phyloP scores from a whole-genome alignment of 257 asterid genomes.

The Solanum piurae region DNA sequence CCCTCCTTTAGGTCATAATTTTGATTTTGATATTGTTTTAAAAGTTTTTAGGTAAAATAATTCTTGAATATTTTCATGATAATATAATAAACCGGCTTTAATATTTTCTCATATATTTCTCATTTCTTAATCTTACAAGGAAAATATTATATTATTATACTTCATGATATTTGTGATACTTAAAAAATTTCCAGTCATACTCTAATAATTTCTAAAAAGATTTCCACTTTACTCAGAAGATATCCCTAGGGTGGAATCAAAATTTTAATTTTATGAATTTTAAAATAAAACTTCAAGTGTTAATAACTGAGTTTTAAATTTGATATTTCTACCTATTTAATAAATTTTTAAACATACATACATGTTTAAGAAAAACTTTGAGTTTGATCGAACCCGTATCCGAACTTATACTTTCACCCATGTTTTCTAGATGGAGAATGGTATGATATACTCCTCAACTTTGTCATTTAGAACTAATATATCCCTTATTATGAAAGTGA shows the following conservation, averaged over 20 bases:
- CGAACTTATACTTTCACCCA: not conserved
- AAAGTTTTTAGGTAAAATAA: too few relatives aligned
- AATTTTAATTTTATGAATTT: too few relatives aligned
- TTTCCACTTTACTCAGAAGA: not conserved
- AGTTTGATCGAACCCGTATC: not conserved
- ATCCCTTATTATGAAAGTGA: too few relatives aligned
- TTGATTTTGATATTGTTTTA: not conserved
- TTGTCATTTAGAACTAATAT: too few relatives aligned
- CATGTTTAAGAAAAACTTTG: not conserved
- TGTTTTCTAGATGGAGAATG: not conserved
- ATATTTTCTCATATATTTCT: not conserved
- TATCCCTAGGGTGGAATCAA: too few relatives aligned
- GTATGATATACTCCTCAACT: too few relatives aligned
- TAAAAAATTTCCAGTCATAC: too few relatives aligned
- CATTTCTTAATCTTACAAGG: not conserved
- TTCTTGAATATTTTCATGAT: too few relatives aligned
- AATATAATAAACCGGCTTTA: not conserved
- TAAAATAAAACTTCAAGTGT: too few relatives aligned
- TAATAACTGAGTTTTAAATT: not conserved
- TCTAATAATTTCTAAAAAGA: too few relatives aligned
- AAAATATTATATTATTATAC: too few relatives aligned
- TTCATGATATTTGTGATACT: too few relatives aligned
- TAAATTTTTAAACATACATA: not conserved
- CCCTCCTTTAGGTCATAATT: not conserved
- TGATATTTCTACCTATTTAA: not conserved